Evolutionary conservation across 352 stramenopile genomes (phyloP).

Genomic region (Lagenidium giganteum): DNA sequence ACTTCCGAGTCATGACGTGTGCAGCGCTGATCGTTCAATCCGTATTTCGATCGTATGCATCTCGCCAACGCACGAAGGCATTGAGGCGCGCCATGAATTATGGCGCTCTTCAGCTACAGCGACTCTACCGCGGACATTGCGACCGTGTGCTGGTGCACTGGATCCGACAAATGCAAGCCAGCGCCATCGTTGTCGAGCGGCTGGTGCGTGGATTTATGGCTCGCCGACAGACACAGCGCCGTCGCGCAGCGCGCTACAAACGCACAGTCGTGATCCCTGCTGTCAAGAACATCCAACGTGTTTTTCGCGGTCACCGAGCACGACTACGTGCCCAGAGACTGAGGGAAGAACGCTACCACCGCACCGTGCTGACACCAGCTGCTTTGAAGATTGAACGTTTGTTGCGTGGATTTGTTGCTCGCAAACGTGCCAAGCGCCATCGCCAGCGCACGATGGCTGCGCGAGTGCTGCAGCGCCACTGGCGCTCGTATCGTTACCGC

Average conservation of each 20-base stretch:
- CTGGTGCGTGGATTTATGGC: conserved; percentile 6
- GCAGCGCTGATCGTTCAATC: conserved; percentile 12
- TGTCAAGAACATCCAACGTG: conserved; percentile 2
- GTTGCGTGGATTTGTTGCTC: conserved; percentile 1
- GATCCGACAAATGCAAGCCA: conserved; percentile 5
- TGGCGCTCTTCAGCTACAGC: conserved; percentile 3
- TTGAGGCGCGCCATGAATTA: neutral
- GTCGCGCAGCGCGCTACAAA: conserved; percentile 10
- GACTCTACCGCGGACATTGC: conserved; percentile 9
- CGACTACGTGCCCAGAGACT: neutral
- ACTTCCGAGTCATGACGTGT: neutral
- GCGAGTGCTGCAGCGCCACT: conserved; percentile 1
- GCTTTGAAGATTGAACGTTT: conserved; percentile 5
- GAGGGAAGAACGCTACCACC: too few species aligned
- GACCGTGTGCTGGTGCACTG: conserved; percentile 4
- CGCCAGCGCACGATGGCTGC: neutral
- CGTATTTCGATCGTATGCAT: conserved; percentile 5
- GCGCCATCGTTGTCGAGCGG: conserved; percentile 11
- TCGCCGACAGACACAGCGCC: conserved; percentile 2
- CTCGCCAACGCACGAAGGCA: neutral
- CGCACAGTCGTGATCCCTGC: conserved; percentile 7
- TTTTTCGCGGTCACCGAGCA: conserved; percentile 9
- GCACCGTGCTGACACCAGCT: conserved; percentile 1
- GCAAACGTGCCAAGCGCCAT: neutral
- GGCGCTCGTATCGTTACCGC: conserved; percentile 1